These are phyloP conservation scores for Novymonas esmeraldas DNA, from an alignment of 208 protist species.

Conservation along the genomic window DNA sequence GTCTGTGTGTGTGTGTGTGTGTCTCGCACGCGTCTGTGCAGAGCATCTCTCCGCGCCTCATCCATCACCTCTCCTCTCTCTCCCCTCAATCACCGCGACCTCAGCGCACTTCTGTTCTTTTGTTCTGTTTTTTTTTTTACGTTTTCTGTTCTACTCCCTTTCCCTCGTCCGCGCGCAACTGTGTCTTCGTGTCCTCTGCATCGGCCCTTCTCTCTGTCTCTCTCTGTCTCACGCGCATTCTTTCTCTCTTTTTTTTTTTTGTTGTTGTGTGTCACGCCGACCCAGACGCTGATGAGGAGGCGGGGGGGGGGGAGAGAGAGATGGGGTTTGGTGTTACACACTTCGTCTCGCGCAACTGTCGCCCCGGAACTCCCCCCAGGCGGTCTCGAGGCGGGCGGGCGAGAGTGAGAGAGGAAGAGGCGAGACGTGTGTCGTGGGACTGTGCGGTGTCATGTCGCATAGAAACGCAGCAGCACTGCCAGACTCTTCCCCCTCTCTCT, in stretches of 20 bases:
- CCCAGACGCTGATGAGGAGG: too few species aligned
- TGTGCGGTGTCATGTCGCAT: too few species aligned
- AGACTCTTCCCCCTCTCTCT: too few species aligned
- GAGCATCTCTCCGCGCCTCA: neutral
- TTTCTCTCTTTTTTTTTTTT: neutral
- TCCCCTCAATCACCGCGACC: neutral
- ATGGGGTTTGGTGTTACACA: too few species aligned
- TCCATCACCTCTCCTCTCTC: neutral
- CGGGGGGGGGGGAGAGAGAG: too few species aligned
- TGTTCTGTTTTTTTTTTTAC: neutral
- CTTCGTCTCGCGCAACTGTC: too few species aligned
- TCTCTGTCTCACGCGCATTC: neutral
- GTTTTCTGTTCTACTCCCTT: neutral
- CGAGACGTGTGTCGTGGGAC: too few species aligned
- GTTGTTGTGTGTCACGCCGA: neutral
- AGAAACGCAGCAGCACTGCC: too few species aligned
- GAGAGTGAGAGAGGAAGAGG: too few species aligned
- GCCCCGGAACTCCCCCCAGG: too few species aligned
- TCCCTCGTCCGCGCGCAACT: neutral
- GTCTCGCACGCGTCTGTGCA: neutral
- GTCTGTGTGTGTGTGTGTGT: neutral
- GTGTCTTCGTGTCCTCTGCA: neutral
- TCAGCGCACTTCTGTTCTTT: neutral
- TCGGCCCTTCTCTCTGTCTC: neutral
- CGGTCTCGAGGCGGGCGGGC: too few species aligned